Base-by-base conservation (phyloP, 495 filamentous ascomycete species). In the Ramalina intermedia region DNA sequence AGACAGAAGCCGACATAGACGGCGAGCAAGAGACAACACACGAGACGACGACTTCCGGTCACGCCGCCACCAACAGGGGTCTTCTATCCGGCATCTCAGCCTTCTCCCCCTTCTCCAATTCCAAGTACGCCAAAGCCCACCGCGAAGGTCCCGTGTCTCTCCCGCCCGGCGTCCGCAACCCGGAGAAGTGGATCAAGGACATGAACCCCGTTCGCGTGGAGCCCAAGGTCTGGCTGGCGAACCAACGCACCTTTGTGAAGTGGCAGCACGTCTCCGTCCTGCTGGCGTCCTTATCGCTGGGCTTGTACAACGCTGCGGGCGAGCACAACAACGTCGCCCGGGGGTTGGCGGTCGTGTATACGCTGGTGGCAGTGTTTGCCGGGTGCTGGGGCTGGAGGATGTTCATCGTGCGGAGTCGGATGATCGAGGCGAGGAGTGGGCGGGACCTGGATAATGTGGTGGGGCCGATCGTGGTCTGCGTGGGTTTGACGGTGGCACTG, bases 171-270 rank as follows among this genome's bases (percentile, higher is more conserved):
- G 84, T 98, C n/a, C 74, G 68, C 29, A 78, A 90, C 49, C 91
- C 91, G 9, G 78, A 74, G 1, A 71, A 73, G 41, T 87, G 89
- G 76, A 82, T 98, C 68, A 98, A 96, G 69, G 90, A 98, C 63
- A 71, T 83, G 0, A 89, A 90, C 0, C 86, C 87, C 1, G 72
- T 96, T 33, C 77, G 84, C 46, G 87, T 98, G 37, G 91, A 98
- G 65, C 85, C 85, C 37, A 98, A 98, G 65, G 90, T 98, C 6
- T 98, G 91, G 89, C 82, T 98, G 33, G 91, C 91, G 43, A 98
- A 98, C 61, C 86, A 98, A 67, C 41, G 91, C 41, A 98, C 91
- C 0, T 98, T 94, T 58, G 78, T 98, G 62, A 95, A 94, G 62
- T 98, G 91, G 91, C 83, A 95, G 63, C 88, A 96, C 60, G 84